Conservation (phyloP, 2,329 filamentous ascomycete genomes). For the Colletotrichum abscissum region DNA sequence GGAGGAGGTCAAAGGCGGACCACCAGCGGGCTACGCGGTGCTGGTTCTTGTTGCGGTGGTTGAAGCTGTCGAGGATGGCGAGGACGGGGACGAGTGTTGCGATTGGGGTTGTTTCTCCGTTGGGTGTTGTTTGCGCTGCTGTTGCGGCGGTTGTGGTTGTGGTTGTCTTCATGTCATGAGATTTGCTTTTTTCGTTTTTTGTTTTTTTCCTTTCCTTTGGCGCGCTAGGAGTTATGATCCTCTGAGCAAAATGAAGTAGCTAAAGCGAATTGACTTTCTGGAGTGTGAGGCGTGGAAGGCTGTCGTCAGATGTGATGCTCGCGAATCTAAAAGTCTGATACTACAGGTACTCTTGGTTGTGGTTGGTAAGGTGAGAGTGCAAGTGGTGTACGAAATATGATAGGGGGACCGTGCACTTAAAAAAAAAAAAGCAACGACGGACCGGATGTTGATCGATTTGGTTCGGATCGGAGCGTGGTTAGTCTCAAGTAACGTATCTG, state of each 20-base stretch:
- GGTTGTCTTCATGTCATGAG: background rate
- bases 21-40: slow-evolving; percentile 88
- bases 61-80: slow-evolving; percentile 76
- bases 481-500: background rate
- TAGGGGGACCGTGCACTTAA: background rate
- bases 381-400: background rate
- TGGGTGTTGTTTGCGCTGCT: no score
- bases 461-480: slow-evolving; percentile 3
- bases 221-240: background rate
- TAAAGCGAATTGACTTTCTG: background rate
- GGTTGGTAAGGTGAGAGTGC: background rate
- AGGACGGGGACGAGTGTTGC: slow-evolving; percentile 51
- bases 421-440: background rate
- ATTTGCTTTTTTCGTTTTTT: background rate
- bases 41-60: slow-evolving; percentile 91
- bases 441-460: background rate
- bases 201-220: no score
- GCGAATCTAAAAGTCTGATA: background rate
- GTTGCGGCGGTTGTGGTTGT: background rate
- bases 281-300: background rate
- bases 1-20: slow-evolving; percentile 76
- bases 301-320: background rate
- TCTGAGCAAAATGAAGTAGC: background rate
- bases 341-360: background rate
- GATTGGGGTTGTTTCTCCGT: background rate